Conservation (phyloP, 495 filamentous ascomycete species). For the Neurospora tetrasperma region DNA sequence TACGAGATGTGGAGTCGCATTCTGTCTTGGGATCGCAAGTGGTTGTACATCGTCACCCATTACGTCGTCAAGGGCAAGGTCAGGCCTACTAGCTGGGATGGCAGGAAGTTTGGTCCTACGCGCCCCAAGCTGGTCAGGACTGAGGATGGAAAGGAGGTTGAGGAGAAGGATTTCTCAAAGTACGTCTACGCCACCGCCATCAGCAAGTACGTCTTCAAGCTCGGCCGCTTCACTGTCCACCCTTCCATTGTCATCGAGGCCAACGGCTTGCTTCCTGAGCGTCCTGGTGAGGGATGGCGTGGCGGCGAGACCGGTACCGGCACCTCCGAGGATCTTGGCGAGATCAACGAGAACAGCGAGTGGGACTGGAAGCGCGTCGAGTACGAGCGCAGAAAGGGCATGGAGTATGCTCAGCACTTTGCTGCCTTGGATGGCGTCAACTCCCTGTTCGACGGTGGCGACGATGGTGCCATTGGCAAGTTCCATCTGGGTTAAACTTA, state of each 20-base stretch:
- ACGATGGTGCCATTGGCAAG: conserved; percentile 35
- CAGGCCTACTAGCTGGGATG: conserved; percentile 32
- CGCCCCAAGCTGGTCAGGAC: conserved; percentile 16
- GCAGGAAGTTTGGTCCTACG: conserved; percentile 12
- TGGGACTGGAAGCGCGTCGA: conserved; percentile 44
- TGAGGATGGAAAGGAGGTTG: conserved; percentile 31
- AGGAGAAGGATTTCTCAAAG: conserved; percentile 39
- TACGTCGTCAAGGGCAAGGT: conserved; percentile 49
- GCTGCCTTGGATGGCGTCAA: conserved; percentile 41
- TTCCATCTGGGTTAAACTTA: conserved; percentile 31
- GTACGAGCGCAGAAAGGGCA: conserved; percentile 33
- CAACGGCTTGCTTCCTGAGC: conserved; percentile 55
- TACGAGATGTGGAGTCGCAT: conserved; percentile 68
- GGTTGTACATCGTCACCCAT: conserved; percentile 40
- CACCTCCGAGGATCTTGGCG: conserved; percentile 19
- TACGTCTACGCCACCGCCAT: conserved; percentile 64
- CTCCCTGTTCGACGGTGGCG: conserved; percentile 36
- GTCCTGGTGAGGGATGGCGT: conserved; percentile 40
- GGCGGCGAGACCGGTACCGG: conserved; percentile 28
- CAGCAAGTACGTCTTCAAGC: conserved; percentile 85
- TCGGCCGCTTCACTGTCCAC: conserved; percentile 73
- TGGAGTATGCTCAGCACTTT: conserved; percentile 40
- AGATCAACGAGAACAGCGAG: conserved; percentile 15
- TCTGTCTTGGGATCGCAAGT: conserved; percentile 57
- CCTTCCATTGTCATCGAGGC: conserved; percentile 66